phyloP scores from a whole-genome alignment of 805 yeast genomes.

The Metschnikowia peoriensis region DNA sequence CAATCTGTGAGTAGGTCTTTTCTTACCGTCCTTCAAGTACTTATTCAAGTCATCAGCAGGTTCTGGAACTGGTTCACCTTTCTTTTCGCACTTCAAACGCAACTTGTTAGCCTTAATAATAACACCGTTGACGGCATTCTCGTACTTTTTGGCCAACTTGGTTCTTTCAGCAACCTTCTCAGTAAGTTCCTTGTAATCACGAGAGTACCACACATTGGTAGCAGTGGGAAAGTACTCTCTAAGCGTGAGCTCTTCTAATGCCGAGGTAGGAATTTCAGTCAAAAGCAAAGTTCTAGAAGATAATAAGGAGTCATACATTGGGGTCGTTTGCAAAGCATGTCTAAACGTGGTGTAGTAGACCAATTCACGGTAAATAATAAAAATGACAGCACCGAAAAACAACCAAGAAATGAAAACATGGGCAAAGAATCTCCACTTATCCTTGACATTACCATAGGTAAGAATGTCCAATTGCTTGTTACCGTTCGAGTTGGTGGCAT shows the following conservation, averaged over 20 bases:
- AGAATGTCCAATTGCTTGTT: constrained; percentile 61
- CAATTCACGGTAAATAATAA: constrained; percentile 70
- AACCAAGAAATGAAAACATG: constrained; percentile 77
- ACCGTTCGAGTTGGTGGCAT: constrained; percentile 64
- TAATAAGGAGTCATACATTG: constrained; percentile 64
- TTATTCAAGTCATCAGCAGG: constrained; percentile 56
- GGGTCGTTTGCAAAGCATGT: constrained; percentile 72
- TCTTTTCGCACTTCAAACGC: constrained; percentile 56
- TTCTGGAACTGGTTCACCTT: constrained; percentile 52
- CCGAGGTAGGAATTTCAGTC: constrained; percentile 58
- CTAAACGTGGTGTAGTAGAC: constrained; percentile 68
- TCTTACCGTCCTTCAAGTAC: constrained; percentile 63
- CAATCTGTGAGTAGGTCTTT: constrained; percentile 81
- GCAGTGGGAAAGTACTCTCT: constrained; percentile 63
- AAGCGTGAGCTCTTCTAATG: constrained; percentile 49
- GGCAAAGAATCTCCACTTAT: constrained; percentile 67
- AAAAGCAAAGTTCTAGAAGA: constrained; percentile 72
- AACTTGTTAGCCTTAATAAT: constrained; percentile 57
- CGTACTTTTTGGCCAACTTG: constrained; percentile 59
- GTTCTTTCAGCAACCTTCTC: constrained; percentile 61
- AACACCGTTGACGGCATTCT: constrained; percentile 60
- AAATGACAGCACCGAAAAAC: constrained; percentile 63
- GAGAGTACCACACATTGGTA: constrained; percentile 58
- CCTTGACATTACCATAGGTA: constrained; percentile 58
- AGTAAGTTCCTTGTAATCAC: constrained; percentile 56